Base-by-base conservation (phyloP, 768 basidiomycete species). In the Mycena latifolia region DNA sequence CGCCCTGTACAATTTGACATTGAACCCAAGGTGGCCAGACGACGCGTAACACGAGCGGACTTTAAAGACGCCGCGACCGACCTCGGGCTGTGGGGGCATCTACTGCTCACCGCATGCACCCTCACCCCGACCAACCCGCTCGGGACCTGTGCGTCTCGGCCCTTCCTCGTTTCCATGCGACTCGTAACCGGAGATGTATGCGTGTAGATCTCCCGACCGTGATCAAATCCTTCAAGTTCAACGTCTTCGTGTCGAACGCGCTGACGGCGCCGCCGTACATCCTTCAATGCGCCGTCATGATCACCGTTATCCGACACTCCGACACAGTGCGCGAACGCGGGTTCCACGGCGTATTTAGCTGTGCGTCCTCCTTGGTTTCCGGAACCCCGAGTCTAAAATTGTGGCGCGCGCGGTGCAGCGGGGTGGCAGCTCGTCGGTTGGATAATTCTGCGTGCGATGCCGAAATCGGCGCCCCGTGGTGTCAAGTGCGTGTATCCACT, bases 181-280 rank as follows among this genome's bases (percentile, higher is more conserved):
- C n/a, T n/a, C n/a, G n/a, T n/a, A n/a, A n/a, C n/a, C n/a, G 33
- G 33, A 6, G 33, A 35, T 35, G 33, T 35, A 35, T 35, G 6
- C 33, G 37, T 39, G 14, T 17, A 79, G 79, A 80, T 57, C 72
- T 80, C 24, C 79, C 78, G n/a, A 77, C 77, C 15, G 75, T 79
- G 41, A 79, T 80, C 63, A 79, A 79, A 56, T 75, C 77, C 0
- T 79, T 80, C 66, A 57, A 79, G 52, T 80, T 80, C 67, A 73
- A 72, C 67, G 75, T 78, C 20, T 77, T 76, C 48, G 72, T 73
- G 20, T 75, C 79, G 10, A 80, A 80, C 51, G 79, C 79, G 0
- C 65, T 80, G 22, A 80, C 79, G 2, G 79, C 79, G 6, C 79
- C 79, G 12, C 79, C 79, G 3, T 77, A 80, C 63, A 51, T 80